Evolutionary conservation across 2,329 filamentous ascomycete species (phyloP).

Genomic region (Stagonosporopsis cucurbitacearum): DNA sequence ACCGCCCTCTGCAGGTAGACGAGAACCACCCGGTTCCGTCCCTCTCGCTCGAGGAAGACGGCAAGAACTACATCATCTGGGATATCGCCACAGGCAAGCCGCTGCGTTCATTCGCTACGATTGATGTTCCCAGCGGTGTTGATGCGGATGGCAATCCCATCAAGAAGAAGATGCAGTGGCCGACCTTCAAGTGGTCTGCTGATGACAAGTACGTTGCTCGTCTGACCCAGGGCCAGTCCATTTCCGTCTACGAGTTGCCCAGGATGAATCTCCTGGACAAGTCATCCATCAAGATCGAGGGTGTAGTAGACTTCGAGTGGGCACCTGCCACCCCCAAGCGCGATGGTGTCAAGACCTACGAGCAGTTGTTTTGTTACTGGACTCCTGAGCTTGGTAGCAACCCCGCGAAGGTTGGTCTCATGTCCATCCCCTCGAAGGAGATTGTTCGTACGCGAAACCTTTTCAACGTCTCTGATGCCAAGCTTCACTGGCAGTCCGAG

Average conservation of each 20-base stretch:
- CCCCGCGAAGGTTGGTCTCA: constrained; percentile 93
- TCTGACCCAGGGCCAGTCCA: constrained; percentile 84
- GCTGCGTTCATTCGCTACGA: constrained; percentile 89
- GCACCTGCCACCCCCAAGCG: constrained; percentile 81
- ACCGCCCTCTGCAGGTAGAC: constrained; percentile 88
- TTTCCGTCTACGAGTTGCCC: constrained; percentile 89
- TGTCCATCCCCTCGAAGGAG: constrained; percentile 95
- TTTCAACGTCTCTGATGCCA: constrained; percentile 97
- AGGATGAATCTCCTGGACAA: constrained; percentile 91
- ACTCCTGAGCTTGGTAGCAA: constrained; percentile 98
- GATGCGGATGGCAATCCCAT: constrained; percentile 69
- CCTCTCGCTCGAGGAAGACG: constrained; percentile 80
- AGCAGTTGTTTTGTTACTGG: constrained; percentile 98
- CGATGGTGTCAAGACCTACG: constrained; percentile 86
- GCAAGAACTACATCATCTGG: constrained; percentile 99
- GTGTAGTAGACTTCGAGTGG: constrained; percentile 98
- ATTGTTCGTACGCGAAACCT: constrained; percentile 93
- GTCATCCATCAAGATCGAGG: constrained; percentile 93
- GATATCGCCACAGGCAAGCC: constrained; percentile 89
- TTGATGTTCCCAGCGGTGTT: constrained; percentile 73
- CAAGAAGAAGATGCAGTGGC: constrained; percentile 97
- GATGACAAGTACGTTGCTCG: constrained; percentile 97
- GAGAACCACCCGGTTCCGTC: constrained; percentile 86
- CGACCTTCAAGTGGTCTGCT: constrained; percentile 98
- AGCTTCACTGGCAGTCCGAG: constrained; percentile 98